Evolutionary conservation across 2,329 filamentous ascomycete species (phyloP).

Genomic region (Fusarium foetens): DNA sequence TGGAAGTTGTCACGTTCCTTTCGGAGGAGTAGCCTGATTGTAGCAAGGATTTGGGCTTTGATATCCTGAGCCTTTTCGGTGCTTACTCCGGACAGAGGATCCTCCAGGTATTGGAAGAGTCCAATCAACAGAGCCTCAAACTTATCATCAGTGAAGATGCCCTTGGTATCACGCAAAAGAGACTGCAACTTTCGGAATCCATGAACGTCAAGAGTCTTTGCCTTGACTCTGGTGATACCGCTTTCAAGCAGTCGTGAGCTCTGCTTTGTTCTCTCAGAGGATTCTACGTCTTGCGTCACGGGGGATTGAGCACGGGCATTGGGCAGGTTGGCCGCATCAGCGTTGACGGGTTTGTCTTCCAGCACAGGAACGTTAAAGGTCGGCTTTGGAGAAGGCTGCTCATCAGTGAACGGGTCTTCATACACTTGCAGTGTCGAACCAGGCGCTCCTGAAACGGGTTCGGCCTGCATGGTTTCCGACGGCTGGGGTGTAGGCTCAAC

Average conservation of each 20-base stretch:
- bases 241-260: slow-evolving; percentile 74
- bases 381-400: slow-evolving; percentile 59
- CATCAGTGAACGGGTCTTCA: slow-evolving; percentile 68
- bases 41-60: slow-evolving; percentile 78
- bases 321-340: slow-evolving; percentile 55
- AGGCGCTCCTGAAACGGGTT: slow-evolving; percentile 22
- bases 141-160: slow-evolving; percentile 72
- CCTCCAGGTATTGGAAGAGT: slow-evolving; percentile 77
- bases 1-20: slow-evolving; percentile 73
- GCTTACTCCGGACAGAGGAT: slow-evolving; percentile 63
- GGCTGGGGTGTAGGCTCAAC: slow-evolving; percentile 19
- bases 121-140: slow-evolving; percentile 75
- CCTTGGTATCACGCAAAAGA: slow-evolving; percentile 73
- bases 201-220: slow-evolving; percentile 79
- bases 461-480: slow-evolving; percentile 7
- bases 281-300: slow-evolving; percentile 38
- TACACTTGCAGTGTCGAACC: slow-evolving; percentile 62
- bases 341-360: slow-evolving; percentile 70
- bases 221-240: slow-evolving; percentile 77
- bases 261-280: slow-evolving; percentile 64
- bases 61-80: slow-evolving; percentile 76
- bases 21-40: slow-evolving; percentile 77
- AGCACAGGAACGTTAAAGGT: slow-evolving; percentile 62
- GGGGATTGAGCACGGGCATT: slow-evolving; percentile 40
- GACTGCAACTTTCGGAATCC: slow-evolving; percentile 83